Evolutionary conservation across 441 rosid genomes (phyloP).

Genomic region (Gossypium lobatum): DNA sequence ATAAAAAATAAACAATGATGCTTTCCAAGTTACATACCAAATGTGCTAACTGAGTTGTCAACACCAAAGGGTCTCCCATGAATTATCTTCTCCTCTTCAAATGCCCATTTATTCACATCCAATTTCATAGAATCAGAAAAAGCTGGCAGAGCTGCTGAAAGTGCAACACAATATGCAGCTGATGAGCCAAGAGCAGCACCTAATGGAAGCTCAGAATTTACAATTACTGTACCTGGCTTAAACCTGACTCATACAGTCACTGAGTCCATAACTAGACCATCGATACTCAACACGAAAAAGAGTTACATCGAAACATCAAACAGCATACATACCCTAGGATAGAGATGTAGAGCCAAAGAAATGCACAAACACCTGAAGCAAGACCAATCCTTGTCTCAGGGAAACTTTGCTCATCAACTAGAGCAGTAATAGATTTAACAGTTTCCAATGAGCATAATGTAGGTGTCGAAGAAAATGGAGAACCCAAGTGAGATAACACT

Average conservation of each 20-base stretch:
- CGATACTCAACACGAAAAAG: background rate
- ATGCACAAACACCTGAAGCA: conserved; percentile 65
- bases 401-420: conserved; percentile 65
- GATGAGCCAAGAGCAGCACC: conserved; percentile 94
- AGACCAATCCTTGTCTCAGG: conserved; percentile 66
- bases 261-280: conserved; percentile 14
- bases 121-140: conserved; percentile 35
- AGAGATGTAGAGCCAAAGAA: conserved; percentile 83
- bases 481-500: conserved; percentile 36
- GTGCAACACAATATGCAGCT: conserved; percentile 74
- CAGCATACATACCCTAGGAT: conserved; percentile 61
- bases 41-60: conserved; percentile 94
- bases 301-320: conserved; percentile 4
- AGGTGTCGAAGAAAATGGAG: conserved; percentile 43
- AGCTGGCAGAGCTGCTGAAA: conserved; percentile 65
- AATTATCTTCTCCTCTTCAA: conserved; percentile 86
- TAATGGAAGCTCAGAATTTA: conserved; percentile 75
- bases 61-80: conserved; percentile 95
- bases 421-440: conserved; percentile 39
- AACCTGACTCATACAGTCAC: conserved; percentile 36
- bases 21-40: conserved; percentile 45
- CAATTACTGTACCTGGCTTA: conserved; percentile 59
- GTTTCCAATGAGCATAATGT: conserved; percentile 51
- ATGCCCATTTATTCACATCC: conserved; percentile 80
- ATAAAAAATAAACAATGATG: background rate